Evolutionary conservation across 306 rosid species (phyloP).

Genomic region (Glycyrrhiza uralensis): DNA sequence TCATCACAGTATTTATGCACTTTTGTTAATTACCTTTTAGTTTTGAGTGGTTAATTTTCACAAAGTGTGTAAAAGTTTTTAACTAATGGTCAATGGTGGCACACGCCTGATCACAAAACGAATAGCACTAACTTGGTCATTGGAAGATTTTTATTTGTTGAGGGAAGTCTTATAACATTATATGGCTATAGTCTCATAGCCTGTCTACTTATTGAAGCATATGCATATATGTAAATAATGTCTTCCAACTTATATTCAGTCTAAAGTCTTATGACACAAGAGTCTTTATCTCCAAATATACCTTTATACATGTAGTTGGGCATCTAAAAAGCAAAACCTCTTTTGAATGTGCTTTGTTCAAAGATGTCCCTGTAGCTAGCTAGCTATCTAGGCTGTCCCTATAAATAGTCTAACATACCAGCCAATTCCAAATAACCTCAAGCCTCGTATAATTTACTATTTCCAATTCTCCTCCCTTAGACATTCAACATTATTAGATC

Average conservation of each 20-base stretch:
- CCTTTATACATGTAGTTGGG: conserved; percentile 47
- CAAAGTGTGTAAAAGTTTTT: not conserved
- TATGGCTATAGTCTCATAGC: conserved; percentile 26
- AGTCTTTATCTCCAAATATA: conserved; percentile 39
- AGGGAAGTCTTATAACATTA: conserved; percentile 27
- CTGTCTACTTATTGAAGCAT: conserved; percentile 36
- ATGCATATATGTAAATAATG: conserved; percentile 28
- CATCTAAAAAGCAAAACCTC: conserved; percentile 61
- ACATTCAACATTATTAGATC: no score
- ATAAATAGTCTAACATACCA: conserved; percentile 69
- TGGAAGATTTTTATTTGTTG: conserved; percentile 22
- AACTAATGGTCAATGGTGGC: not conserved
- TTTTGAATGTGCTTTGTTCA: conserved; percentile 55
- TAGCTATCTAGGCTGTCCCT: conserved; percentile 43
- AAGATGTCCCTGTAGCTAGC: conserved; percentile 22
- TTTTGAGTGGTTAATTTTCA: no score
- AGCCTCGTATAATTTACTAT: conserved; percentile 35
- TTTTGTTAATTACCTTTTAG: no score
- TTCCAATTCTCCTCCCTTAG: conserved; percentile 29
- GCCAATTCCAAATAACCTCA: conserved; percentile 47
- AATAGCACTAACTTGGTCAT: not conserved
- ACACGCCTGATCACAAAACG: not conserved
- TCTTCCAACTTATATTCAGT: conserved; percentile 52
- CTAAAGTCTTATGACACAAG: conserved; percentile 18
- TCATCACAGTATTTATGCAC: no score